Percentiles rank a stretch among this genome's conserved stretches.
phyloP scores from a whole-genome alignment of 2,329 filamentous ascomycete genomes.

The Incumbomyces lentus region DNA sequence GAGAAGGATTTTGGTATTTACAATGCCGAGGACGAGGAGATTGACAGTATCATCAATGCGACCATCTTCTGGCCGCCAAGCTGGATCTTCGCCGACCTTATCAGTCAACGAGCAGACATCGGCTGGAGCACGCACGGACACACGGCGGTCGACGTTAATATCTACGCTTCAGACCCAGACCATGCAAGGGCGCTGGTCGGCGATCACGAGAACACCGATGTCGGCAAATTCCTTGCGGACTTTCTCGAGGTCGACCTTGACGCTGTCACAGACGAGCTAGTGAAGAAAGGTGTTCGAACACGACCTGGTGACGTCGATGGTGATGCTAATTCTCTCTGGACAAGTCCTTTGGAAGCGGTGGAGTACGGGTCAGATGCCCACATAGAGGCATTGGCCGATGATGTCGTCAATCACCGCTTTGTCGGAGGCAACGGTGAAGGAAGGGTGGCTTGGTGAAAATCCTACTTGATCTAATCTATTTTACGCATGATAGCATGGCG shows the following conservation, averaged over 20 bases:
- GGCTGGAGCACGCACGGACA: slow-evolving; percentile 95
- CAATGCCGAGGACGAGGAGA: slow-evolving; percentile 61
- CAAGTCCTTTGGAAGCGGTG: no score
- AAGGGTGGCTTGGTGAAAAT: no score
- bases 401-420: no score
- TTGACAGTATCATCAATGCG: slow-evolving; percentile 52
- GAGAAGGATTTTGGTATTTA: slow-evolving; percentile 62
- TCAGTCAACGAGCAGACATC: slow-evolving; percentile 52
- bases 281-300: slow-evolving; percentile 20
- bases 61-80: slow-evolving; percentile 44
- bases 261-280: slow-evolving; percentile 65
- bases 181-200: slow-evolving; percentile 56
- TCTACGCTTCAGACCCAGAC: slow-evolving; percentile 69
- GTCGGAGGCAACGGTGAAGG: slow-evolving; percentile 15
- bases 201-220: slow-evolving; percentile 90
- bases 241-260: slow-evolving; percentile 76
- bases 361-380: no score
- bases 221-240: slow-evolving; percentile 67
- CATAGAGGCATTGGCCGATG: no score
- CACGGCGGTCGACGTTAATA: slow-evolving; percentile 88
- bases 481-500: no score
- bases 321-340: no score
- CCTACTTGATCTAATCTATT: no score
- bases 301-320: neutral
- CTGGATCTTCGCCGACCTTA: slow-evolving; percentile 64